Evolutionary conservation across 495 filamentous ascomycete species (phyloP).

Genomic region (Neurospora sp.): DNA sequence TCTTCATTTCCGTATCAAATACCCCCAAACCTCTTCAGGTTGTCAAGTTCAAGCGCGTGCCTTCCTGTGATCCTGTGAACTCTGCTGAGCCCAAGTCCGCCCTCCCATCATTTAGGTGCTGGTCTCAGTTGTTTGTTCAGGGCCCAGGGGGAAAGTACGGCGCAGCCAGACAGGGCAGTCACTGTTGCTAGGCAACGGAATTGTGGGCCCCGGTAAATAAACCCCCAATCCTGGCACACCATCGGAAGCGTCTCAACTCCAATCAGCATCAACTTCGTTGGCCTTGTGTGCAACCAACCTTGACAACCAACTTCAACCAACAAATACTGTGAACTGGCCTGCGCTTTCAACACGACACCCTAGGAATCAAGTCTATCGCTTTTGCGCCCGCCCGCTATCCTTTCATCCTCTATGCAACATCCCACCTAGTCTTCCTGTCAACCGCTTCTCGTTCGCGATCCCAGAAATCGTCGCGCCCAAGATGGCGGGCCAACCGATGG

Average conservation of each 20-base stretch:
- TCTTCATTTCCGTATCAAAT: background rate
- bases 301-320: background rate
- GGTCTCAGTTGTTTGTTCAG: background rate
- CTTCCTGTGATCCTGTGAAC: background rate
- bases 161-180: background rate
- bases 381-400: background rate
- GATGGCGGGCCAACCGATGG: slow-evolving; percentile 48
- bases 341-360: background rate
- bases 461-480: background rate
- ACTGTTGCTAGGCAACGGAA: slow-evolving; percentile 19
- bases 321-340: background rate
- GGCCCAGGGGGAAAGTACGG: background rate
- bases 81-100: background rate
- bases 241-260: slow-evolving; percentile 2
- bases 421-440: background rate
- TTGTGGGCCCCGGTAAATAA: slow-evolving; percentile 5
- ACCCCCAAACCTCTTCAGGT: background rate
- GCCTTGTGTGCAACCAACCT: background rate
- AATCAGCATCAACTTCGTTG: background rate
- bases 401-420: background rate
- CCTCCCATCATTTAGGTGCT: background rate
- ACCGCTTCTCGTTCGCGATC: background rate
- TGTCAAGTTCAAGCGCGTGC: background rate
- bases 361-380: background rate
- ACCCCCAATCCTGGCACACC: slow-evolving; percentile 7